Evolutionary conservation across 495 filamentous ascomycete species (phyloP), one percentile per base, ranked within the genome.

Genomic region (Rhypophila decipiens): DNA sequence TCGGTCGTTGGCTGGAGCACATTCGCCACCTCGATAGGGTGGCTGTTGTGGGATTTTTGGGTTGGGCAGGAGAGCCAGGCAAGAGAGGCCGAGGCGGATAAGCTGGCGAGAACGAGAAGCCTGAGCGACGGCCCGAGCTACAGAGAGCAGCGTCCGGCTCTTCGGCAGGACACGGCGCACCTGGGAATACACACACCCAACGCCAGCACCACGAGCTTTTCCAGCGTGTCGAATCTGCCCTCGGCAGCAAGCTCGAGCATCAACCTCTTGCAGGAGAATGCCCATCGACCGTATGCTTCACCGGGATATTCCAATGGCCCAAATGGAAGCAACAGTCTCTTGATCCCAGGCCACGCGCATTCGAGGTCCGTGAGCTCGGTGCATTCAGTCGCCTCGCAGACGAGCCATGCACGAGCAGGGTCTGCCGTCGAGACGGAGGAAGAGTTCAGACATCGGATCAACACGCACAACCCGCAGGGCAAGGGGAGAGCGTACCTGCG

Each of bases 31-130:
- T 81, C 94, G 5, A 64, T 91, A 15, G 93, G 90, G 10, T 98
- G 91, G 93, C 68, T 85, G 21, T 56, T 96, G 2, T 95, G 90
- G 87, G 91, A 97, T 74, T 80, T 60, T 59, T 96, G 93, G 93
- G 74, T 90, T 50, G 75, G 77, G 47, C 74, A 79, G 44, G 70
- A 68, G 38, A 64, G 61, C 24, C 64, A 66, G 10, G 60, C 62
- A 19, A n/a, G n/a, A n/a, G n/a, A n/a, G n/a, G 73, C 73, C 17
- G 64, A 61, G 4, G 72, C 69, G 46, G 74, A 74, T 42, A 52
- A 59, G 19, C 44, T 48, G 21, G 42, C 39, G 15, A 58, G 51
- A 43, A 13, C 7, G 13, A 31, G 27, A 31, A 31, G 27, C 27
- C 7, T 31, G 7, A 31, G 27, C 13, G 7, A 17, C 18, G 36